Conservation (phyloP, 306 rosid species). For the Potentilla sterilis region DNA sequence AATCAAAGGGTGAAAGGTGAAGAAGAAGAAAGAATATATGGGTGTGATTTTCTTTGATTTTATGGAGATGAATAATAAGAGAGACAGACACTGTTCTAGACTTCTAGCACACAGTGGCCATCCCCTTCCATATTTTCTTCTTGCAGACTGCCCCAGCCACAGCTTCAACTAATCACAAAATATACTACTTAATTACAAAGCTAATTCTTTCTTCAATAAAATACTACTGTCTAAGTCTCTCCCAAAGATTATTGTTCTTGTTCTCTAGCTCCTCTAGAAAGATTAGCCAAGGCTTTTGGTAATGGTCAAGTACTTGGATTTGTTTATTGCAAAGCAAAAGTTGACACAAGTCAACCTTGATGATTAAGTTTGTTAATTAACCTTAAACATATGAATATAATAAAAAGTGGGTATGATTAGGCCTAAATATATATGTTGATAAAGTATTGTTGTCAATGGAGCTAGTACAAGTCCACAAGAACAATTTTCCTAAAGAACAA, state of each 20-base stretch:
- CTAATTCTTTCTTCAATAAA: background rate
- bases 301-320: background rate
- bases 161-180: slow-evolving; percentile 14
- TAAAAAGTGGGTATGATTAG: background rate
- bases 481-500: background rate
- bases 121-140: background rate
- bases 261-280: slow-evolving; percentile 12
- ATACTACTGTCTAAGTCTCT: background rate
- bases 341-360: slow-evolving; percentile 21
- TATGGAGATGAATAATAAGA: slow-evolving; percentile 42
- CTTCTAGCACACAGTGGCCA: slow-evolving; percentile 12
- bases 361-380: slow-evolving; percentile 15
- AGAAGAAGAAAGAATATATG: slow-evolving; percentile 19
- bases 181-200: background rate
- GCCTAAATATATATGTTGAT: background rate
- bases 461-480: background rate
- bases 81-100: slow-evolving; percentile 22
- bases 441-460: background rate
- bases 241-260: background rate
- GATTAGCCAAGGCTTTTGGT: background rate
- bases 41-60: background rate
- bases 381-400: slow-evolving; percentile 18
- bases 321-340: background rate
- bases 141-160: slow-evolving; percentile 8
- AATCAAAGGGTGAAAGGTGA: background rate